Percentiles rank a stretch among this genome's conserved stretches.
These are phyloP conservation scores for Euphrasia arctica DNA, from an alignment of 305 asterid species.

Conservation along the genomic window DNA sequence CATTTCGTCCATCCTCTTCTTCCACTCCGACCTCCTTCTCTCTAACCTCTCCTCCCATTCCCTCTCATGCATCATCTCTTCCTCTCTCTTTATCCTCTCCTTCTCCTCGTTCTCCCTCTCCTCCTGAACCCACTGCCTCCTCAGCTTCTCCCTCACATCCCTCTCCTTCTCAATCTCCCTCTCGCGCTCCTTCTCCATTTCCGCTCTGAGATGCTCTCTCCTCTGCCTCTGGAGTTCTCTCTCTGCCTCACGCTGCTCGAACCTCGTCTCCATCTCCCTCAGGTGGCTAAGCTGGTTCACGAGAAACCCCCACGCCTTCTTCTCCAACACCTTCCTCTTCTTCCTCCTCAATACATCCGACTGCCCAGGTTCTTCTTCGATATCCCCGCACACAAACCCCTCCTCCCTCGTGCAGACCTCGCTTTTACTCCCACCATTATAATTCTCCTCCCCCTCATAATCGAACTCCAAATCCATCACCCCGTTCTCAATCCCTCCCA, in stretches of 20 bases:
- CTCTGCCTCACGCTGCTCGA: constrained; percentile 72
- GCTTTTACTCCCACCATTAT: constrained; percentile 43
- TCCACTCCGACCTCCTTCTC: constrained; percentile 76
- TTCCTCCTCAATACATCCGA: constrained; percentile 50
- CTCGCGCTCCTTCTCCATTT: constrained; percentile 62
- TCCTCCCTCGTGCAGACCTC: constrained; percentile 53
- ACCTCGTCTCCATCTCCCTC: constrained; percentile 70
- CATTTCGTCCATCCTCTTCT: constrained; percentile 75
- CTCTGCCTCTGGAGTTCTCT: constrained; percentile 68
- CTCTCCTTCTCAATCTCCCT: constrained; percentile 57
- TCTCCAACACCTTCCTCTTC: constrained; percentile 68
- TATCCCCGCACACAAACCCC: constrained; percentile 59
- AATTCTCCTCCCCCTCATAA: constrained; percentile 68
- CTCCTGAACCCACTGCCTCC: constrained; percentile 66
- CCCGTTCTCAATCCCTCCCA: constrained; percentile 70
- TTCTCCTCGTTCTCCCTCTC: constrained; percentile 69
- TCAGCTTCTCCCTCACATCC: constrained; percentile 51
- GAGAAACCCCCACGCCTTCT: constrained; percentile 66
- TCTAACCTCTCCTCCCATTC: constrained; percentile 78
- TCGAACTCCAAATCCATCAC: constrained; percentile 82
- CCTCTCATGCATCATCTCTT: constrained; percentile 52
- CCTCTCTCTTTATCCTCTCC: constrained; percentile 67
- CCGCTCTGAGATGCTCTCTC: constrained; percentile 51
- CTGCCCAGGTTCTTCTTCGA: constrained; percentile 60
- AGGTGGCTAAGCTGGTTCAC: constrained; percentile 54